phyloP scores from a whole-genome alignment of 257 asterid genomes.

The Cynanchum wilfordii region DNA sequence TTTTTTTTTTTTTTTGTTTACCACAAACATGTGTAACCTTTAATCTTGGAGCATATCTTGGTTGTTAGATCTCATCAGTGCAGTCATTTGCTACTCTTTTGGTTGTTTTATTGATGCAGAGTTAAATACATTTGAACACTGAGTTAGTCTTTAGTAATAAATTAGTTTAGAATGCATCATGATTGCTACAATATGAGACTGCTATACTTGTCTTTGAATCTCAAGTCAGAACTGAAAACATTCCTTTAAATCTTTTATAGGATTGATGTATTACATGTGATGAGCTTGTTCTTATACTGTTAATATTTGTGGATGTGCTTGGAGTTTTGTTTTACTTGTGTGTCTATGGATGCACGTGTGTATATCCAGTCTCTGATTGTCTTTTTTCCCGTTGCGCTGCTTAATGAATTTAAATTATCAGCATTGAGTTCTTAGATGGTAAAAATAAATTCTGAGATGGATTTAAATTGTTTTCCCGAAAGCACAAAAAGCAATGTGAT shows the following conservation, averaged over 20 bases:
- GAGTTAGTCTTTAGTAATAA: background rate
- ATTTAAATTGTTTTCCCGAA: background rate
- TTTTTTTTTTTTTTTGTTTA: background rate
- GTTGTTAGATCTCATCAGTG: background rate
- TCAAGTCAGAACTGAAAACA: background rate
- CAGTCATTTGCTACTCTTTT: background rate
- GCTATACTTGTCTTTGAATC: background rate
- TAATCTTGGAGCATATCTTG: background rate
- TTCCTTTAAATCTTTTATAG: background rate
- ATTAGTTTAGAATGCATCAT: background rate
- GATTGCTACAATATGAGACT: background rate
- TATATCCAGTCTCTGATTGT: background rate
- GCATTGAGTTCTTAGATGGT: background rate
- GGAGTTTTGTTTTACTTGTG: background rate
- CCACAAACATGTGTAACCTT: background rate
- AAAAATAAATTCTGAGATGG: background rate
- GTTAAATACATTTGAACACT: background rate
- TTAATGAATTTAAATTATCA: background rate
- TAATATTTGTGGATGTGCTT: background rate
- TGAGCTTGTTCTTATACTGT: background rate
- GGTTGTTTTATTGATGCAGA: background rate
- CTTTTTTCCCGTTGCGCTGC: background rate
- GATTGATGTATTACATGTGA: background rate
- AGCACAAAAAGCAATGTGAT: background rate
- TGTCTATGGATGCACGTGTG: background rate